Conservation (phyloP, 192 early-diverging fungal species). For the Podila minutissima region DNA sequence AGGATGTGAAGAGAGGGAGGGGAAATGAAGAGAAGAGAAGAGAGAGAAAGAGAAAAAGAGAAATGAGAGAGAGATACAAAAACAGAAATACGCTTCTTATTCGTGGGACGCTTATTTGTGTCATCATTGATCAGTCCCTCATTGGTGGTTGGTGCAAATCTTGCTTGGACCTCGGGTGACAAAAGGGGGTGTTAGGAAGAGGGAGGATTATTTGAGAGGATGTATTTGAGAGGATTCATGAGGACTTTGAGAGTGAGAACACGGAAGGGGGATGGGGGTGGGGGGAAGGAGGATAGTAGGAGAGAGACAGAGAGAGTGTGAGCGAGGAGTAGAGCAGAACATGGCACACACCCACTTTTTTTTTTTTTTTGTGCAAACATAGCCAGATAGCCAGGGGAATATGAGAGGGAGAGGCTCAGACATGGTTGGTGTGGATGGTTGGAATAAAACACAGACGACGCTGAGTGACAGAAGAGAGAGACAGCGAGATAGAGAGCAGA, state of each 20-base stretch:
- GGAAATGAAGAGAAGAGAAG: background rate
- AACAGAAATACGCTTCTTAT: constrained; percentile 5
- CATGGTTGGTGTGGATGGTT: no score
- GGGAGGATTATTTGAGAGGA: background rate
- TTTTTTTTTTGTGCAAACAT: no score
- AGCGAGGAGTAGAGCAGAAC: background rate
- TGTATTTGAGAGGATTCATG: background rate
- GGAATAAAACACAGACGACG: no score
- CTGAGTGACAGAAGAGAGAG: no score
- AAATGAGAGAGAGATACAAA: background rate
- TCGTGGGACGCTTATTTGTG: background rate
- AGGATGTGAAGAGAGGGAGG: background rate
- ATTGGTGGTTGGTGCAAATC: background rate
- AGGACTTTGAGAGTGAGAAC: background rate
- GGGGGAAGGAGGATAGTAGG: background rate
- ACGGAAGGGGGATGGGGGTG: background rate
- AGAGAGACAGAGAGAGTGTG: constrained; percentile 2
- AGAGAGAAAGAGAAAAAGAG: background rate
- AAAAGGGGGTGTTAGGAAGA: background rate
- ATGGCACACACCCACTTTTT: no score
- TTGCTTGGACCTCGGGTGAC: no score
- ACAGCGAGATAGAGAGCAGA: no score
- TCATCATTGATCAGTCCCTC: background rate
- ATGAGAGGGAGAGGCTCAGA: no score
- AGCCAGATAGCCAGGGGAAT: no score